Evolutionary conservation across 2,329 filamentous ascomycete genomes (phyloP), one percentile per base, ranked within the genome.

Genomic region (Ilyonectria mors-panacis): DNA sequence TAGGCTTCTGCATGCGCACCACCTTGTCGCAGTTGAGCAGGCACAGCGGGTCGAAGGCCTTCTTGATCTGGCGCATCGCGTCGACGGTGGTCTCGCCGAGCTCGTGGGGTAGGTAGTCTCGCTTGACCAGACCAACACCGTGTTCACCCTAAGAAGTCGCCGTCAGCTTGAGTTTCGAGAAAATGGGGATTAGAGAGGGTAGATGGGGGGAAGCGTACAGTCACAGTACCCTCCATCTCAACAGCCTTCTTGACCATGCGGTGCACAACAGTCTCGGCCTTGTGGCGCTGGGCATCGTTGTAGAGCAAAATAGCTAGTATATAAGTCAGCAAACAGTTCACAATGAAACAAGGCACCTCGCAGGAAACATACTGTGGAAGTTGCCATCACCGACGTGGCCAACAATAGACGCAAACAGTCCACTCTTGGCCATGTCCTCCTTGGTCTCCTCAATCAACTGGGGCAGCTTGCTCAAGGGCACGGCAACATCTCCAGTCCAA

Each of bases 401-500:
- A 4, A 94, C 91, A 68, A 94, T 85, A 26, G 83, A 83, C 1
- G 79, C 81, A 62, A 81, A 82, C 55, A 85, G 70, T 1, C 84
- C 84, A 56, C 82, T 85, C 78, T 77, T 80, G 65, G 73, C 75
- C 69, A 85, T 78, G 21, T 83, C 80, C 63, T 80, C 78, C 78
- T 85, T 84, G 1, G 93, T 94, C 80, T 92, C 88, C 79, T 94
- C 93, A 71, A 95, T 94, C 65, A 95, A 89, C 69, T 92, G 87
- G 4, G 93, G 89, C 73, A 96, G 79, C 67, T 87, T 85, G 70
- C 89, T 93, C 78, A 96, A 91, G 15, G 94, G 94, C 60, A 97
- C 94, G 0, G 94, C 94, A 12, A 96, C 94, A 76, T 97, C 94
- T 1, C 93, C 93, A 0, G 93, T 95, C 93, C 93, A 96, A 4